Base-by-base conservation (phyloP, 306 rosid genomes). In the Glycine soja region DNA sequence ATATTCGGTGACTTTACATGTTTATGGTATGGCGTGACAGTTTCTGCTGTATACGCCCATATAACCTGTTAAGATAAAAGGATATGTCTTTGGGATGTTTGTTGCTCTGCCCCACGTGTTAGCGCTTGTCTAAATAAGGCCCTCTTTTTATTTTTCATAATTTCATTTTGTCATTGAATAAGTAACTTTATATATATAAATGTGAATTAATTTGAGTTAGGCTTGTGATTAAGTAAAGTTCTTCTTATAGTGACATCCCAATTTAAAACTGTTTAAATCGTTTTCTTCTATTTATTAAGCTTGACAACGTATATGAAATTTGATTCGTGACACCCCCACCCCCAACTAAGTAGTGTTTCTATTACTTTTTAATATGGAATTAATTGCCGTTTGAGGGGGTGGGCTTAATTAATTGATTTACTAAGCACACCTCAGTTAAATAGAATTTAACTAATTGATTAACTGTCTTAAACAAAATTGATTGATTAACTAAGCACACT, bases 1-100 rank as follows among this genome's bases (percentile, higher is more conserved):
- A 51, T 77, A 51, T 77, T 82, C 78, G 79, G 62, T 42, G 75
- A 11, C 36, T 42, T 76, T n/a, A 30, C 65, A 62, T 10, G 19
- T 8, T 77, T 40, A 24, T 62, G 32, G 36, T 46, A 70, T 69
- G 61, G 14, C 14, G 8, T 52, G 38, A 56, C 73, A 65, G 48
- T 61, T n/a, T 48, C 38, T 51, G 43, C 0, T 10, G 16, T 62
- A 57, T 50, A 30, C 15, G 58, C 11, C 38, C 19, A 13, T 34
- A 50, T 15, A 38, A 38, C 9, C 42, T 34, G 19, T 36, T 65
- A 2, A n/a, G 18, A 4, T 40, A 42, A 36, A 32, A 62, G 24
- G 11, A 40, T 45, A 70, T 68, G 69, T 56, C 47, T 13, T 53
- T 57, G 54, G 57, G 8, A 54, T 45, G 47, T 56, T 79, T 78